A percentile compares a stretch with the other conserved stretches of the same genome.
phyloP scores from a whole-genome alignment of 306 rosid genomes.

The Canavalia gladiata region DNA sequence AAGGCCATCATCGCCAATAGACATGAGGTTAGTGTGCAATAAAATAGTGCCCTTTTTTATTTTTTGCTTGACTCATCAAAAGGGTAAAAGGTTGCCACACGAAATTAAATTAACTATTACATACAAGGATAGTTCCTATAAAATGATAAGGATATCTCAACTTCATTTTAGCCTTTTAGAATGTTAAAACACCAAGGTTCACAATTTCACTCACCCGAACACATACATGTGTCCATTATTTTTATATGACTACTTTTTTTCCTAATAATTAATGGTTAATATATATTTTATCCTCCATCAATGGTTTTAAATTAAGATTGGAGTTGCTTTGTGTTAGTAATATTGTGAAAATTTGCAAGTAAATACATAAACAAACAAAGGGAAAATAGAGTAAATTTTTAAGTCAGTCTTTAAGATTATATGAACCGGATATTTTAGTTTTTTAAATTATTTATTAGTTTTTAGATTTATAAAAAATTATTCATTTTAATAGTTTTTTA shows the following conservation, averaged over 20 bases:
- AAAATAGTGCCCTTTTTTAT: neutral
- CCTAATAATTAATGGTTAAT: neutral
- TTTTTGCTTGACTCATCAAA: neutral
- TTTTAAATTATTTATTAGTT: too few relatives aligned
- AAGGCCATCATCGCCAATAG: conserved; percentile 46
- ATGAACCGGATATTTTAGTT: too few relatives aligned
- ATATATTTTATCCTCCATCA: neutral
- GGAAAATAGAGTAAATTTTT: too few relatives aligned
- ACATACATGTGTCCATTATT: neutral
- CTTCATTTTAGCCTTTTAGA: neutral
- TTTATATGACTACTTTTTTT: neutral
- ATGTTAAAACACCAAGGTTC: neutral
- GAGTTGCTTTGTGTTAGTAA: neutral
- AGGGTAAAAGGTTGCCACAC: conserved; percentile 1
- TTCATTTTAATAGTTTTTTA: too few relatives aligned
- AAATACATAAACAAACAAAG: too few relatives aligned
- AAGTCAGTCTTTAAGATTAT: too few relatives aligned
- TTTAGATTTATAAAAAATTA: too few relatives aligned
- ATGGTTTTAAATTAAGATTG: neutral
- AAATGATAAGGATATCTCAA: conserved; percentile 10
- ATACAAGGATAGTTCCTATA: conserved; percentile 1
- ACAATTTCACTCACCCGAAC: neutral
- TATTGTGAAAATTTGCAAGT: too few relatives aligned
- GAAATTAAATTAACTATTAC: neutral
- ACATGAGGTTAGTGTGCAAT: conserved; percentile 60